Evolutionary conservation across 257 asterid species (phyloP), one percentile per base, ranked within the genome.

Genomic region (Mentha longifolia): DNA sequence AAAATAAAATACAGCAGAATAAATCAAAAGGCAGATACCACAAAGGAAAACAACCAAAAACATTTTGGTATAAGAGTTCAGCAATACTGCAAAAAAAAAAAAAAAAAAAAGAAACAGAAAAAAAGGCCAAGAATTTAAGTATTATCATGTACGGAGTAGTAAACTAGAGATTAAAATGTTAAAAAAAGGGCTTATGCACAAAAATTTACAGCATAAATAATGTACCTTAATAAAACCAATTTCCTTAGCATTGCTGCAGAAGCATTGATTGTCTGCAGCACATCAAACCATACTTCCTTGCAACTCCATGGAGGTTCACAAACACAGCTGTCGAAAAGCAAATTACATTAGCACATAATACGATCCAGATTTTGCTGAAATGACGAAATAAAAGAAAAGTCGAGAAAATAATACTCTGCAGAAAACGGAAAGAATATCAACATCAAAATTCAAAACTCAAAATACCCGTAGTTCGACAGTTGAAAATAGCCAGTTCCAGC

Each of bases 231-330:
- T 76, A n/a, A 84, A 84, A 28, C 88, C 88, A 35, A 78, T 84
- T 61, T 81, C 84, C 84, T 81, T 84, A 70, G 86, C 84, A 5
- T 81, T 81, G 79, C 84, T 81, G 77, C 84, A 81, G 76, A 81
- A 84, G 77, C 88, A 84, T 71, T 84, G 84, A 84, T 71, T 84
- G 84, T 22, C 88, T 84, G 84, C 88, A 84, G 81, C 86, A 81
- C 86, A 84, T 84, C 79, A 81, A 62, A 14, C 86, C 88, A 13
- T 81, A 84, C 79, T 84, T 84, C 62, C 86, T 76, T 11, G 81
- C 81, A 3, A 84, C 22, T 2, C 82, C 88, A 72, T 81, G 88
- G 19, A 86, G 79, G 57, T 84, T 84, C 86, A 20, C 88, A 84
- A 7, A 84, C 86, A 43, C 88, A 84, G 65, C 88, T 81, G 80